Percentiles rank a stretch among this genome's conserved stretches.
phyloP scores from a whole-genome alignment of 2,329 filamentous ascomycete species.

The Colletotrichum orbiculare region DNA sequence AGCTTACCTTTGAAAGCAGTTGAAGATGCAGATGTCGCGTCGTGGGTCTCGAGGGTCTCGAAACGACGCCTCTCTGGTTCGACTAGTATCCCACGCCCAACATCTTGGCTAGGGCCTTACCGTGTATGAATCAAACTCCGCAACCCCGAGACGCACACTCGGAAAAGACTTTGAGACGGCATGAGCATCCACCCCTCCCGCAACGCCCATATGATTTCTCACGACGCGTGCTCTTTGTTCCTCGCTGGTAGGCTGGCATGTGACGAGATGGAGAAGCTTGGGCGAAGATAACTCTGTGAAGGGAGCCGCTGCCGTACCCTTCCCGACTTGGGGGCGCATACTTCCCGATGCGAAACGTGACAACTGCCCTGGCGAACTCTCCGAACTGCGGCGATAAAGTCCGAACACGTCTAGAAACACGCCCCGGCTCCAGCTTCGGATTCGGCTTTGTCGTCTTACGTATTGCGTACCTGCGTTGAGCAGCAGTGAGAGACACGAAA shows the following conservation, averaged over 20 bases:
- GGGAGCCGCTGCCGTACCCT: constrained; percentile 19
- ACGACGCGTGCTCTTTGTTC: too few species aligned
- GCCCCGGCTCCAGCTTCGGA: neutral
- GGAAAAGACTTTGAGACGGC: constrained; percentile 15
- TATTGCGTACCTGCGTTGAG: too few species aligned
- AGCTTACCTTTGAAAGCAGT: constrained; percentile 3
- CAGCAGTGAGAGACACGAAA: neutral
- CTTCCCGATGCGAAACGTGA: constrained; percentile 32
- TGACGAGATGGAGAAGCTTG: constrained; percentile 10
- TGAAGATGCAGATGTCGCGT: constrained; percentile 1
- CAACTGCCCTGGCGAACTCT: constrained; percentile 31
- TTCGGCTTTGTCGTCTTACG: too few species aligned
- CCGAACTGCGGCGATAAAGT: neutral
- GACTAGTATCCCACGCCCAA: neutral
- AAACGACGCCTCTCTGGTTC: too few species aligned
- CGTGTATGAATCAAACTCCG: too few species aligned
- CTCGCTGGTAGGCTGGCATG: constrained; percentile 19
- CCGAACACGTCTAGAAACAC: neutral
- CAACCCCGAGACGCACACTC: too few species aligned
- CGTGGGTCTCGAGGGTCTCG: too few species aligned
- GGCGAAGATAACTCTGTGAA: neutral
- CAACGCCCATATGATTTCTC: too few species aligned
- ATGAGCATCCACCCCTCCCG: constrained; percentile 11
- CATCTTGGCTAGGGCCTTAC: neutral
- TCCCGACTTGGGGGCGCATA: constrained; percentile 22